These are phyloP conservation scores for Tephrocybe sp. DNA, from an alignment of 768 basidiomycete species.

Conservation along the genomic window DNA sequence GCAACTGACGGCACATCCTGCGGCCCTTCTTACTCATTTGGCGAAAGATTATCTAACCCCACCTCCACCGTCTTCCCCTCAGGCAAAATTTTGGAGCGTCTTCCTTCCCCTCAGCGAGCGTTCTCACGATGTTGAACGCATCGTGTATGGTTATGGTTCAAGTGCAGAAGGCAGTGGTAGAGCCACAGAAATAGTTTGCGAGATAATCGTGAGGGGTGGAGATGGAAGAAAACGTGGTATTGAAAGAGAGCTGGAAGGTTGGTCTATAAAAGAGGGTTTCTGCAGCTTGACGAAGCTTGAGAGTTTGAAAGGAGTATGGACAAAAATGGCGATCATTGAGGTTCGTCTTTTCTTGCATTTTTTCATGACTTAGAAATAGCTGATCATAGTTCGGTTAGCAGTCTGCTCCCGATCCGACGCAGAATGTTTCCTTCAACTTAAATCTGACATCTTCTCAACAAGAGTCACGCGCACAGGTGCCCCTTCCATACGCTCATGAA, in stretches of 20 bases:
- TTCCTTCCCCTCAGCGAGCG: conserved; percentile 72
- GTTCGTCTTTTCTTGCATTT: conserved; percentile 23
- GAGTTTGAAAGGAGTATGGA: conserved; percentile 49
- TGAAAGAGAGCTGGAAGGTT: conserved; percentile 66
- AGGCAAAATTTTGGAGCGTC: conserved; percentile 79
- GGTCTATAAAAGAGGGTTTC: conserved; percentile 39
- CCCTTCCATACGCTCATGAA: conserved; percentile 89
- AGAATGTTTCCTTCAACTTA: conserved; percentile 85
- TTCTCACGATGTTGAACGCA: conserved; percentile 52
- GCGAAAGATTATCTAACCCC: conserved; percentile 68
- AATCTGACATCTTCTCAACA: conserved; percentile 81
- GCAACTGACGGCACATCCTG: conserved; percentile 69
- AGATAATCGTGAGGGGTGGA: conserved; percentile 52
- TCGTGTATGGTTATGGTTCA: conserved; percentile 53
- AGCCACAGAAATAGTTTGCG: conserved; percentile 56
- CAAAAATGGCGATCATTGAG: conserved; percentile 32
- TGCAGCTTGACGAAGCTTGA: conserved; percentile 53
- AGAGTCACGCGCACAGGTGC: conserved; percentile 75
- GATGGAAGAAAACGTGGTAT: conserved; percentile 52
- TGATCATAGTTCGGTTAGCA: conserved; percentile 14
- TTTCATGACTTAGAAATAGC: neutral
- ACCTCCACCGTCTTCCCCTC: conserved; percentile 62
- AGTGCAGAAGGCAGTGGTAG: conserved; percentile 49
- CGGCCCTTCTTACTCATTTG: conserved; percentile 66
- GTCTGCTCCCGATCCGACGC: conserved; percentile 57